A percentile compares a stretch with the other conserved stretches of the same genome.
These are phyloP conservation scores for Baudoinia panamericana DNA, from an alignment of 495 filamentous ascomycete genomes.

Conservation along the genomic window DNA sequence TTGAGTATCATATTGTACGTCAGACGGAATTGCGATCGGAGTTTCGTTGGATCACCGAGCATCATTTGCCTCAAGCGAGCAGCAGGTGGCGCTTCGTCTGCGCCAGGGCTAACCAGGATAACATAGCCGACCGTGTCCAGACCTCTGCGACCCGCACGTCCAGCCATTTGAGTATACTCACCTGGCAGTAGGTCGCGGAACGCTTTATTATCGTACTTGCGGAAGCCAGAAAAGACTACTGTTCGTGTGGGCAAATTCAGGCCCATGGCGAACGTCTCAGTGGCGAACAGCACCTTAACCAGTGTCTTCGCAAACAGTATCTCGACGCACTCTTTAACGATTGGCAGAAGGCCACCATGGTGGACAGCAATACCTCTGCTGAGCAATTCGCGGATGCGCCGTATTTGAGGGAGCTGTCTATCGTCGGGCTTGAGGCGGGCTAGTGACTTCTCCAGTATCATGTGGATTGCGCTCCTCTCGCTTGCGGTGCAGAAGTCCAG, in stretches of 20 bases:
- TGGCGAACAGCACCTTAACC: conserved; percentile 94
- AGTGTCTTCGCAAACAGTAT: conserved; percentile 89
- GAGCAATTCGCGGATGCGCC: conserved; percentile 71
- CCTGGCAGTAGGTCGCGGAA: conserved; percentile 89
- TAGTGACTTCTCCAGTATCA: conserved; percentile 93
- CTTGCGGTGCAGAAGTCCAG: conserved; percentile 83
- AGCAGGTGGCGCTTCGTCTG: conserved; percentile 78
- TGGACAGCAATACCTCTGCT: conserved; percentile 87
- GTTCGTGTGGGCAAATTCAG: conserved; percentile 90
- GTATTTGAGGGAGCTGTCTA: conserved; percentile 74
- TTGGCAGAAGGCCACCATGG: conserved; percentile 86
- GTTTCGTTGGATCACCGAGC: conserved; percentile 85
- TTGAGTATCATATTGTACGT: conserved; percentile 99
- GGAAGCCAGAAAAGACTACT: conserved; percentile 92
- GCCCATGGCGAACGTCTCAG: conserved; percentile 98
- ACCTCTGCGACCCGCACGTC: conserved; percentile 82
- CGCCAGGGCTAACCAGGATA: conserved; percentile 73
- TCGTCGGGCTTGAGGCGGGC: conserved; percentile 88
- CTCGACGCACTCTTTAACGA: conserved; percentile 96
- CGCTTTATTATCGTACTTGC: conserved; percentile 82
- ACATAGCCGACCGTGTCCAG: conserved; percentile 86
- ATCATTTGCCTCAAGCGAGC: conserved; percentile 81
- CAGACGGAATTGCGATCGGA: conserved; percentile 87
- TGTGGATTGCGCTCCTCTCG: conserved; percentile 92
- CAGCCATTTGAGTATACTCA: conserved; percentile 98